These are phyloP conservation scores for Yamagishiella unicocca DNA, from an alignment of 139 green algal genomes.

Conservation along the genomic window DNA sequence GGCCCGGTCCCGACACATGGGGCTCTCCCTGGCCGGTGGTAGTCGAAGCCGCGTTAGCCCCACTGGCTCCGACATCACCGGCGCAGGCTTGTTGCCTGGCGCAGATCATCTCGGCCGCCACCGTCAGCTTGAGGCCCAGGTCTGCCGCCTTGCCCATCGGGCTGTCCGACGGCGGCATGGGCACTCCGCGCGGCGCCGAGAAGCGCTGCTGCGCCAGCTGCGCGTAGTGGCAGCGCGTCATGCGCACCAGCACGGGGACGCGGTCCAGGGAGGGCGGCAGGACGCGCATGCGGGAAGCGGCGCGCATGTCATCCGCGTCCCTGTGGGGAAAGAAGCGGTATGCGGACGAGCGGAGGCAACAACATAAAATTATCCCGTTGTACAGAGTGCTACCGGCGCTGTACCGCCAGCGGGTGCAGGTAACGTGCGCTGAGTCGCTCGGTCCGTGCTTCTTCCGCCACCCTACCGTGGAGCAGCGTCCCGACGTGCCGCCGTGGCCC, in stretches of 20 bases:
- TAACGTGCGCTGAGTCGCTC: no score
- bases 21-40: no score
- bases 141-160: constrained; percentile 53
- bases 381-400: no score
- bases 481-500: no score
- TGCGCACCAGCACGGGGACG: constrained; percentile 18
- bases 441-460: no score
- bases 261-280: constrained; percentile 65
- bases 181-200: constrained; percentile 54
- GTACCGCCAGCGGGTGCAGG: no score
- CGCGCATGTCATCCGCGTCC: constrained; percentile 64
- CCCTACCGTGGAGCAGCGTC: no score
- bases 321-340: constrained; percentile 32
- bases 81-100: no score
- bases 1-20: no score
- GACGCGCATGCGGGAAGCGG: constrained; percentile 57
- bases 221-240: constrained; percentile 54
- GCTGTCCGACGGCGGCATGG: constrained; percentile 55
- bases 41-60: not conserved
- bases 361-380: no score
- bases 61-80: not conserved
- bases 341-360: not conserved
- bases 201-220: constrained; percentile 81
- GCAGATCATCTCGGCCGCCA: constrained; percentile 81
- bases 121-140: constrained; percentile 80